Base-by-base conservation (phyloP, 2,329 filamentous ascomycete species). In the Chrysoporthe puriensis region DNA sequence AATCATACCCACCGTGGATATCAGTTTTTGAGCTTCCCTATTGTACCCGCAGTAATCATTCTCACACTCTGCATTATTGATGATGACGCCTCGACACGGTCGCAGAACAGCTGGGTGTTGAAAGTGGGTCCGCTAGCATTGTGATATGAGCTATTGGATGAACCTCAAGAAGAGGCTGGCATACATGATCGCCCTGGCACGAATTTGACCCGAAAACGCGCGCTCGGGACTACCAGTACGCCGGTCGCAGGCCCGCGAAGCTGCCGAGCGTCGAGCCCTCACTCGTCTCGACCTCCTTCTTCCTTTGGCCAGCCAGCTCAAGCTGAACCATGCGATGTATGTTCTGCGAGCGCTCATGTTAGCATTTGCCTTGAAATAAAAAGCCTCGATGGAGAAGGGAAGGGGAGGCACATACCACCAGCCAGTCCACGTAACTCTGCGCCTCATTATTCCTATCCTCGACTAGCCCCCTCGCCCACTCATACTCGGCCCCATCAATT, bases 371-470 rank as follows among this genome's bases (percentile, higher is more conserved):
- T n/a, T 32, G 16, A 3, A 43, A 14, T 26, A 43, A 7, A 56
- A 56, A 14, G 26, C 42, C n/a, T 5, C 8, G 18, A 34, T 11
- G 32, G 42, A 40, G 21, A 42, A 42, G 3, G 34, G 36, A n/a
- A 34, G 16, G 5, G 44, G 21, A 26, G 11, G 7, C 16, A 63
- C 63, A 16, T 65, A 60, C 63, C 67, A 99, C 96, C 75, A 99
- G 84, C 96, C 96, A 99, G 81, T 99, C 96, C 44, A 98, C 96
- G 79, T 98, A 99, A 77, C 92, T 97, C 81, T 97, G 94, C 46
- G 96, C 96, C 81, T 99, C 96, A 73, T 97, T 97, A 78, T 98
- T 98, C 72, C 96, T 88, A 76, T 99, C 96, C 80, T 99, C 96
- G 43, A 97, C 89, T 72, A 99, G 80, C 80, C 96, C 84, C 64